phyloP scores from a whole-genome alignment of 1,284 basidiomycete species.

The Sporisorium sorghi region DNA sequence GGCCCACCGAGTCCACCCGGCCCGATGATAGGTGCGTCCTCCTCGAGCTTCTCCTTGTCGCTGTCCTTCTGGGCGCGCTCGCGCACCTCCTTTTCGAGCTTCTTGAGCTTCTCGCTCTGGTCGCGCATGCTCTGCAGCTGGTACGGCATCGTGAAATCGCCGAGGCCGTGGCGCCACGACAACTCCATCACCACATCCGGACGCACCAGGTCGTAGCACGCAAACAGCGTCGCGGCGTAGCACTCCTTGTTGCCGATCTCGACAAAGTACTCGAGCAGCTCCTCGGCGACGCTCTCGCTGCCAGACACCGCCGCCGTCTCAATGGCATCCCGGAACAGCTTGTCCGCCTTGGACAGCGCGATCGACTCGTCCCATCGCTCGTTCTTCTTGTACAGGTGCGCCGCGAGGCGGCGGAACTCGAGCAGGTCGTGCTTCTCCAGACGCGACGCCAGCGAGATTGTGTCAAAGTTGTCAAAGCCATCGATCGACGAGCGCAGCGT shows the following conservation, averaged over 20 bases:
- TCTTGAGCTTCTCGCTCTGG: constrained; percentile 58
- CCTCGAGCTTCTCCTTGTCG: constrained; percentile 83
- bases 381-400: constrained; percentile 98
- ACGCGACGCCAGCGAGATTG: constrained; percentile 84
- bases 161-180: constrained; percentile 92
- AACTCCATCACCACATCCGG: constrained; percentile 93
- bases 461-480: constrained; percentile 98
- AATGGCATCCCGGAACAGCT: constrained; percentile 95
- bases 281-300: constrained; percentile 87
- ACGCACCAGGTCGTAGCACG: constrained; percentile 90
- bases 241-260: constrained; percentile 98
- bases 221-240: constrained; percentile 88
- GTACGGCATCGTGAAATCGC: constrained; percentile 96
- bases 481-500: constrained; percentile 95
- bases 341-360: constrained; percentile 91
- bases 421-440: constrained; percentile 91
- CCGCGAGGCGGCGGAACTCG: constrained; percentile 89
- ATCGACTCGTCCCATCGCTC: constrained; percentile 94
- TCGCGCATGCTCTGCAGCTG: constrained; percentile 81
- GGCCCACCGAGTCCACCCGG: constrained; percentile 50
- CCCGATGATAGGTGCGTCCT: constrained; percentile 57
- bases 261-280: constrained; percentile 84
- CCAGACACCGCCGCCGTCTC: constrained; percentile 87
- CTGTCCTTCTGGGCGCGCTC: constrained; percentile 80
- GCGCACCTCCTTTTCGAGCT: constrained; percentile 84